Evolutionary conservation across 768 basidiomycete species (phyloP), one percentile per base, ranked within the genome.

Genomic region (Phaeotremella fagi): DNA sequence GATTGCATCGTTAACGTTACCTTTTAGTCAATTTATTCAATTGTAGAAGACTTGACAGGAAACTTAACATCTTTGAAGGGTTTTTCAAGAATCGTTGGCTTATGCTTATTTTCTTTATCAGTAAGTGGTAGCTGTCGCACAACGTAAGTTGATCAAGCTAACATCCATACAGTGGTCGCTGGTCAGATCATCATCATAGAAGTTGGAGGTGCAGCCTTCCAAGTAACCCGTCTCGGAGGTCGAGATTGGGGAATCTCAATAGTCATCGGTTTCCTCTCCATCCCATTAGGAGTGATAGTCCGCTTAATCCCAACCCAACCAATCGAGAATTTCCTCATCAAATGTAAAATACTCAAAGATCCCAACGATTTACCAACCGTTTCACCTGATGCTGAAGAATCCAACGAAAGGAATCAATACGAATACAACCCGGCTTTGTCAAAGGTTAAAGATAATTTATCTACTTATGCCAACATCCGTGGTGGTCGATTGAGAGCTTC

Each of bases 181-280:
- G 81, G 86, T 16, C 95, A 99, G 72, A 72, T 91, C 42, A 56
- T 90, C 56, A 92, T 98, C 52, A 87, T 97, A 48, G 89, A 90
- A 66, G 80, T 98, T 37, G 94, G 91, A 35, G 86, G 88, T 29
- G 81, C 87, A 2, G 92, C 91, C 0, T 98, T 99, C 79, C 84
- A 87, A 66, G 94, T 97, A 7, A 85, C 82, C 0, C 79, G 71
- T 6, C 83, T 98, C 46, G 77, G 78, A 33, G 90, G 87, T 7
- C 82, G 82, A 35, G 90, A 94, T 73, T 99, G 95, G 95, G 91
- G 83, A 48, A 88, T 98, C 60, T 87, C 88, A 0, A 77, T 99
- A 33, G 85, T 89, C 45, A 80, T 97, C 28, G 95, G 94, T 29
- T 57, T 85, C 37, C 82, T 90, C 43, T 85, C 95, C 9, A 82